Evolutionary conservation across 2,329 filamentous ascomycete species (phyloP).

Genomic region (Colletotrichum liriopes): DNA sequence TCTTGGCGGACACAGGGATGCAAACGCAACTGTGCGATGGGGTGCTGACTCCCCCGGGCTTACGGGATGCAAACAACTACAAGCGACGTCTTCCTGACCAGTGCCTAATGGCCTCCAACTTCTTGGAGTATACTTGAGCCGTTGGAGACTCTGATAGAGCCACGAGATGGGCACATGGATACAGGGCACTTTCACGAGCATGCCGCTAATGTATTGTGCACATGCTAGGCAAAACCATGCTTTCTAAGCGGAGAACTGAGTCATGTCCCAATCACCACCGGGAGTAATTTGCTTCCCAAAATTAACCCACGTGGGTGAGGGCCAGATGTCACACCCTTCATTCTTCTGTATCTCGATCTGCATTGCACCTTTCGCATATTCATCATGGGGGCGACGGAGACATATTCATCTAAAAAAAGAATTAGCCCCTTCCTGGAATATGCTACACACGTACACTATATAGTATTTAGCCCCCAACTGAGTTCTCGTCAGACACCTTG

Average conservation of each 20-base stretch:
- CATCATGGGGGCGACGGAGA: not conserved
- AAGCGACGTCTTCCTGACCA: not conserved
- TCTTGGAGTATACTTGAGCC: not conserved
- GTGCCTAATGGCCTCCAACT: constrained; percentile 8
- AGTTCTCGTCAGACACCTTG: not conserved
- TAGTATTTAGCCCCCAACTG: not conserved
- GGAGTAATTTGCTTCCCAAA: constrained; percentile 19
- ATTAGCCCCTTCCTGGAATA: not conserved
- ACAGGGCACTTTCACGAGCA: not conserved
- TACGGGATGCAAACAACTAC: not conserved
- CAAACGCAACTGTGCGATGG: not conserved
- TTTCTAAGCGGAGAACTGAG: constrained; percentile 29
- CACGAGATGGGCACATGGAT: constrained; percentile 13
- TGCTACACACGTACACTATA: not conserved
- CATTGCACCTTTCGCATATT: not conserved
- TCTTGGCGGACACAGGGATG: not conserved
- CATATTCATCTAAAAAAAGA: not conserved
- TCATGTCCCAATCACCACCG: constrained; percentile 11
- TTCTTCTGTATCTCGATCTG: constrained; percentile 17
- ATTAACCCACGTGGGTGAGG: constrained; percentile 22
- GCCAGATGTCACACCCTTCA: constrained; percentile 9
- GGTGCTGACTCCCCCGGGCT: constrained; percentile 8
- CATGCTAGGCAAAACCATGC: constrained; percentile 15
- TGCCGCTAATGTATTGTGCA: constrained; percentile 1
- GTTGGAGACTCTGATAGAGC: constrained; percentile 4